These are phyloP conservation scores for Sphaerosporella brunnea DNA, from an alignment of 495 filamentous ascomycete genomes.

Conservation along the genomic window DNA sequence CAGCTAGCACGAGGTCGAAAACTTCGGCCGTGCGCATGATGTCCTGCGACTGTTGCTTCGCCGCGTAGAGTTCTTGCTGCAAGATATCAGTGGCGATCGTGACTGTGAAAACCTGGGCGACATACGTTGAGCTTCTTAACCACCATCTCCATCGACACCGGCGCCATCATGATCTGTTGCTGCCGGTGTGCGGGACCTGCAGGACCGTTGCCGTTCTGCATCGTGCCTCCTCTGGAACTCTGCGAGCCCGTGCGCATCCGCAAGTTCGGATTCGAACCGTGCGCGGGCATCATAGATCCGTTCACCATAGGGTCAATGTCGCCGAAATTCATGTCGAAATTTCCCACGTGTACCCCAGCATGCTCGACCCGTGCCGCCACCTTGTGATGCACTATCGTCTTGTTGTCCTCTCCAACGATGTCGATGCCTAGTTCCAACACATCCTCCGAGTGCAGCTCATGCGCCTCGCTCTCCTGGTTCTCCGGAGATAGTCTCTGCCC, in stretches of 20 bases:
- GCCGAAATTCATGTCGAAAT: constrained; percentile 69
- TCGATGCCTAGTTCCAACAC: constrained; percentile 89
- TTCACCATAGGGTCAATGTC: constrained; percentile 60
- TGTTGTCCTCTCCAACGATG: constrained; percentile 95
- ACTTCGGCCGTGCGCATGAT: constrained; percentile 66
- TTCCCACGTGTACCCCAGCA: constrained; percentile 39
- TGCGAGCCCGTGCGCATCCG: constrained; percentile 58
- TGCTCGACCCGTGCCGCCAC: constrained; percentile 92
- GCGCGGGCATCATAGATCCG: constrained; percentile 44
- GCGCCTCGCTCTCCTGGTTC: constrained; percentile 85
- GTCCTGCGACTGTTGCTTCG: constrained; percentile 71
- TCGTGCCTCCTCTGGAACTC: constrained; percentile 33
- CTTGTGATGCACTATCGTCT: constrained; percentile 94
- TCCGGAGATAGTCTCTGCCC: constrained; percentile 76
- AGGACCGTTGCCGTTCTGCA: constrained; percentile 37
- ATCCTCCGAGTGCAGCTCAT: constrained; percentile 74
- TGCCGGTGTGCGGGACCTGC: constrained; percentile 33
- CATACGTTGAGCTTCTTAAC: constrained; percentile 85
- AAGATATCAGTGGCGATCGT: constrained; percentile 10
- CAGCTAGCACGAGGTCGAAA: constrained; percentile 52
- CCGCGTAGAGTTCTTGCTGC: constrained; percentile 72
- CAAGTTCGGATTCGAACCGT: constrained; percentile 36
- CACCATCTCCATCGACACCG: constrained; percentile 83
- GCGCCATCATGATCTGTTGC: constrained; percentile 50
- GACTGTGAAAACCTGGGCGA: constrained; percentile 3